Percentiles rank a stretch among this genome's conserved stretches.
phyloP scores from a whole-genome alignment of 768 basidiomycete genomes.

The Mycena albidolilacea region DNA sequence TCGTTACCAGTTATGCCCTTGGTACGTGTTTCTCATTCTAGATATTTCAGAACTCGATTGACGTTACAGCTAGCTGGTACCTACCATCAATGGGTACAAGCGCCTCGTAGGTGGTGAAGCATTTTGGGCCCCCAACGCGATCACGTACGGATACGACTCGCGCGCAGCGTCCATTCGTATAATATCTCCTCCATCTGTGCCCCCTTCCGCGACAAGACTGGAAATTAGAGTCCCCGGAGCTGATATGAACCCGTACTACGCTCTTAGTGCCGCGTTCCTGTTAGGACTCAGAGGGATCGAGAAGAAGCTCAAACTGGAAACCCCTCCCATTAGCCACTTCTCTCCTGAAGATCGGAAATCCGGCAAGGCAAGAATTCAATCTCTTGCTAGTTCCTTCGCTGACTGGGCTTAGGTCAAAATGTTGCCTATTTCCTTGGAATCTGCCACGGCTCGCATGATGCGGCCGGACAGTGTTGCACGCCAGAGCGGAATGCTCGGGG shows the following conservation, averaged over 20 bases:
- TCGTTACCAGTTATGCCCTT: conserved; percentile 79
- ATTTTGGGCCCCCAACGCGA: conserved; percentile 94
- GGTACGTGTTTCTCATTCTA: conserved; percentile 59
- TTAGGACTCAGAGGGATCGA: conserved; percentile 92
- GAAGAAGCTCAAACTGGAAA: conserved; percentile 76
- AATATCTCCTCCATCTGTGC: conserved; percentile 91
- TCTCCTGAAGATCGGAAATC: conserved; percentile 69
- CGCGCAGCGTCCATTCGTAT: conserved; percentile 94
- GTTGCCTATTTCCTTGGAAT: conserved; percentile 84
- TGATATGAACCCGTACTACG: conserved; percentile 95
- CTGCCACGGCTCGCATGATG: conserved; percentile 89
- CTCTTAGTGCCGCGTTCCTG: conserved; percentile 89
- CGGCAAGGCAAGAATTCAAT: conserved; percentile 60
- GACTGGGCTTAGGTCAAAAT: conserved; percentile 69
- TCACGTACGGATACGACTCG: conserved; percentile 97
- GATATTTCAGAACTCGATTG: not conserved
- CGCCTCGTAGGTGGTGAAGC: conserved; percentile 94
- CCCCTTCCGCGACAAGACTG: conserved; percentile 85
- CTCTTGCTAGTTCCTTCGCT: conserved; percentile 19
- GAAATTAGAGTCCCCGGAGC: conserved; percentile 97
- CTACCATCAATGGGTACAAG: conserved; percentile 97
- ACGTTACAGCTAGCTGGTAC: conserved; percentile 70
- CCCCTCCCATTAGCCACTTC: conserved; percentile 77
- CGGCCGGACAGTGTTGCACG: conserved; percentile 83
- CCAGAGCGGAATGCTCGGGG: conserved; percentile 79